Conservation (phyloP, 768 basidiomycete species). For the Gloeopeniophorella convolvens region DNA sequence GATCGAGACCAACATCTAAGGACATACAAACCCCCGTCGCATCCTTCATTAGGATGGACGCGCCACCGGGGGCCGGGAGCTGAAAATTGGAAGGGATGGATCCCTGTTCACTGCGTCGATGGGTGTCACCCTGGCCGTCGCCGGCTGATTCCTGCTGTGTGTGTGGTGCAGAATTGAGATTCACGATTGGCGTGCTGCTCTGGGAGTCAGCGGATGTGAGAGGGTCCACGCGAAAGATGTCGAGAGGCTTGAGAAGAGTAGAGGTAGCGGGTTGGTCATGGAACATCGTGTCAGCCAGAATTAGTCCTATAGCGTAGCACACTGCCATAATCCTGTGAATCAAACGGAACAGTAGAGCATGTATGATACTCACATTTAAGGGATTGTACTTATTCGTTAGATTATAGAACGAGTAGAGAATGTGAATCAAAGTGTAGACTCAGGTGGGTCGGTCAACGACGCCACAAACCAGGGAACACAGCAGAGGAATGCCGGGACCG, state of each 20-base stretch:
- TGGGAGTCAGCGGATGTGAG: not conserved
- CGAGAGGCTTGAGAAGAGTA: not conserved
- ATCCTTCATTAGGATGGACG: constrained; percentile 7
- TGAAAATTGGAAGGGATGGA: not conserved
- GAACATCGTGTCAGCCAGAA: not conserved
- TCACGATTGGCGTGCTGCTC: too few relatives aligned
- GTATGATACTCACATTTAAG: not conserved
- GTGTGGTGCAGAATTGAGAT: too few relatives aligned
- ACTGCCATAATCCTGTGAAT: not conserved
- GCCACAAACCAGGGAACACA: constrained; percentile 9
- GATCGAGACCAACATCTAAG: constrained; percentile 10
- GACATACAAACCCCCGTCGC: constrained; percentile 5
- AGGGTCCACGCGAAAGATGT: not conserved
- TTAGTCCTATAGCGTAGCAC: not conserved
- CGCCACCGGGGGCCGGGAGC: constrained; percentile 4
- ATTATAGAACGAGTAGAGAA: not conserved
- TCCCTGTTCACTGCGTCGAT: not conserved
- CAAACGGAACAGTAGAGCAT: too few relatives aligned
- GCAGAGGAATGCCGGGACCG: not conserved
- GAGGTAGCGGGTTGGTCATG: not conserved
- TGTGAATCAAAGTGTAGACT: not conserved
- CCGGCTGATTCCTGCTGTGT: too few relatives aligned
- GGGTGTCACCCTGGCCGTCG: not conserved
- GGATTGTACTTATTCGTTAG: not conserved
- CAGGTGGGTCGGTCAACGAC: constrained; percentile 14